Conservation (phyloP, 2,329 filamentous ascomycete genomes). For the Fusarium phyllophilum region DNA sequence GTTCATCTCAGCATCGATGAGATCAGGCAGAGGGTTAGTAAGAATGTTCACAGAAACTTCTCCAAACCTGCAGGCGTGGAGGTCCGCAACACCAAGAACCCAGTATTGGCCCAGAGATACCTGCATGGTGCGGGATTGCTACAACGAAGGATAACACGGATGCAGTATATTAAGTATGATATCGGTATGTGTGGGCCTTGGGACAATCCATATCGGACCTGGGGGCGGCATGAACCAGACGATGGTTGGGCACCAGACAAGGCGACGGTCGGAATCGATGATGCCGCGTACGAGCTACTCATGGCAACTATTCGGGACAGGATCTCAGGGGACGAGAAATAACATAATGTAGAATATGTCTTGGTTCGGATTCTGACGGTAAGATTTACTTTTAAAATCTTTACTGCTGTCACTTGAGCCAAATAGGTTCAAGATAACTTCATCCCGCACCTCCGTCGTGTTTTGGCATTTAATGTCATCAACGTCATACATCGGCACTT, state of each 20-base stretch:
- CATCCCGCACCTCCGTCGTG: neutral
- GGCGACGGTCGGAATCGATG: neutral
- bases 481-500: neutral
- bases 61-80: neutral
- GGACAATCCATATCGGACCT: accelerated
- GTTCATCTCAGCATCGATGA: neutral
- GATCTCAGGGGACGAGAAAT: neutral
- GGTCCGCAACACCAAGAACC: neutral
- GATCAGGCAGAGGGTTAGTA: neutral
- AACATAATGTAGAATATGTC: accelerated
- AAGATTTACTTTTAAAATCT: accelerated
- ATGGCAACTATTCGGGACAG: neutral
- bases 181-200: neutral
- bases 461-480: neutral
- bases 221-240: accelerated
- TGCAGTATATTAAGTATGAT: neutral
- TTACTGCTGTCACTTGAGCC: neutral
- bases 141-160: neutral
- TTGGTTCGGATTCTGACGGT: neutral
- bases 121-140: neutral
- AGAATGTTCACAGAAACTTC: neutral
- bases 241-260: neutral
- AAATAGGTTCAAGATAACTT: neutral
- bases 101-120: neutral
- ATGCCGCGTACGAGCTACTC: neutral